Conservation (phyloP, 2,329 filamentous ascomycete genomes). For the Pseudogymnoascus sp. region DNA sequence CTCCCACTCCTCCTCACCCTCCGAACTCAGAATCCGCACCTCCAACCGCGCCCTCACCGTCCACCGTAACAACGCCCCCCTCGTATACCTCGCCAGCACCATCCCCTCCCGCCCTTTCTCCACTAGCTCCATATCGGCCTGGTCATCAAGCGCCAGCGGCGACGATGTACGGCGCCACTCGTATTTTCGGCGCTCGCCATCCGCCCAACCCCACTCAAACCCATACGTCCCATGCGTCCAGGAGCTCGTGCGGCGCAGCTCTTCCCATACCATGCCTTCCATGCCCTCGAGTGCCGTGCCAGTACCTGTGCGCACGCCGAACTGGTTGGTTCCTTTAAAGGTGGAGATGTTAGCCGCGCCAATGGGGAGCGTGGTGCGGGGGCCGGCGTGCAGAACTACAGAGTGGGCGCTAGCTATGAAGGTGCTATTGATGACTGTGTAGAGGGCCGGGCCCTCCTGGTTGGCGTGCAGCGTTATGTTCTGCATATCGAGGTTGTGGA, state of each 20-base stretch:
- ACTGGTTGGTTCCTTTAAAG: constrained; percentile 1
- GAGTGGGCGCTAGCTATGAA: background rate
- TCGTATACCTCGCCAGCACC: background rate
- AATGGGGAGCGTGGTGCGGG: background rate
- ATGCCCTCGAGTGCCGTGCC: background rate
- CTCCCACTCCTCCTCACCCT: background rate
- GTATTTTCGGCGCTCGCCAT: constrained; percentile 11
- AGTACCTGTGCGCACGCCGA: background rate
- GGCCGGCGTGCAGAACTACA: background rate
- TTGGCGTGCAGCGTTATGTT: background rate
- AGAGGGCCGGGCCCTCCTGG: background rate
- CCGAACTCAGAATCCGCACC: background rate
- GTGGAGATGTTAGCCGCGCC: background rate
- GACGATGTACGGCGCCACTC: constrained; percentile 12
- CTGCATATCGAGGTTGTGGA: constrained; percentile 2
- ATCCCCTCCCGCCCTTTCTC: constrained; percentile 11
- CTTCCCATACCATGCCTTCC: constrained; percentile 2
- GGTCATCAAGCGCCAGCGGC: constrained; percentile 9
- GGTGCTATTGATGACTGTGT: background rate
- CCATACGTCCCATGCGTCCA: constrained; percentile 13
- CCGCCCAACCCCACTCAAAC: constrained; percentile 11
- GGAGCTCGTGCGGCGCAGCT: constrained; percentile 9
- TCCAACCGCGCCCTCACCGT: constrained; percentile 1
- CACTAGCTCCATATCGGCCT: constrained; percentile 15
- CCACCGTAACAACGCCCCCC: background rate